Base-by-base conservation (phyloP, 2,329 filamentous ascomycete species). In the Aurifilum marmelostoma region DNA sequence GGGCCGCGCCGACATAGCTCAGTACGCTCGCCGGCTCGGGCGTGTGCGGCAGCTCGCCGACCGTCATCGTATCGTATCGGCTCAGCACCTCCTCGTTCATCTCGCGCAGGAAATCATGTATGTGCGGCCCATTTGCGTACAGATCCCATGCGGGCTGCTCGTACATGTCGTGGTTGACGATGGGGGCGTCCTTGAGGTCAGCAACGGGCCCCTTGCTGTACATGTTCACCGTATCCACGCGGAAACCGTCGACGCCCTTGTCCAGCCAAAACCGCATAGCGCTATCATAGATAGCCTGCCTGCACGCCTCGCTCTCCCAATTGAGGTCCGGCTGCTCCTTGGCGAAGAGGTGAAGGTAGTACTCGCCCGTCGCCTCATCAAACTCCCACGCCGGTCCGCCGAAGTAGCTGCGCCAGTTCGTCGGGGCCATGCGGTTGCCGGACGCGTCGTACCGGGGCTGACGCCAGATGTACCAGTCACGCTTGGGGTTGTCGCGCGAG, bases 241-340 rank as follows among this genome's bases (percentile, higher is more conserved):
- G 85, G 81, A 92, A 93, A 3, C 91, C 91, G 61, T 91, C 87
- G 0, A 92, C 89, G 2, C 92, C 92, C 41, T 87, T 86, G 63
- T 92, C 82, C 0, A 96, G 85, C 93, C 93, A 96, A 77, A 94
- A 96, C 39, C 87, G 85, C 86, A 94, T 91, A 6, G 91, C 85
- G 21, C 87, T 85, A 43, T 90, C 84, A 76, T 93, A 91, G 8
- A 94, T 88, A 1, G 91, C 92, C 60, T 87, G 80, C 21, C 92
- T 86, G 0, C 91, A 87, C 12, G 86, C 87, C 0, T 84, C 83
- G 68, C 90, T 91, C 75, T 94, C 91, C 92, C 92, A 96, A 79
- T 96, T 96, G n/a, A 96, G 83, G 74, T 96, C 93, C 0, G 93
- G 92, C 76, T 95, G 92, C 72, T 92, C 88, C 6, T 85, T 86